A percentile compares a stretch with the other conserved stretches of the same genome.
phyloP scores from a whole-genome alignment of 2,329 filamentous ascomycete genomes.

The Gliomastix tumulicola region DNA sequence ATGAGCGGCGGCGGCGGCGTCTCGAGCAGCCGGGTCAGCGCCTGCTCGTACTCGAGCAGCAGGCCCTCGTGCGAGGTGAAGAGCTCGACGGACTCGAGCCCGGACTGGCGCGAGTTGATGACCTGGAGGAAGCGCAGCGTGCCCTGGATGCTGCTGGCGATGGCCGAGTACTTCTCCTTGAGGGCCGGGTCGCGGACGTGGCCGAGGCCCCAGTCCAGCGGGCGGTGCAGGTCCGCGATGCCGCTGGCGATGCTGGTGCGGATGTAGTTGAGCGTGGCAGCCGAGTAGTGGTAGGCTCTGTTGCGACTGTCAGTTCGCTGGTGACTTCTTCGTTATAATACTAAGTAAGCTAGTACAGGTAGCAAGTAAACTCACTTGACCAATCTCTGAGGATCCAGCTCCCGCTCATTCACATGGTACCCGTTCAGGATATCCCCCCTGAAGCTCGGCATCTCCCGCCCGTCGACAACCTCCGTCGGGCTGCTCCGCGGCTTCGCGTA shows the following conservation, averaged over 20 bases:
- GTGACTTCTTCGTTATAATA: no score
- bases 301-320: background rate
- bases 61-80: conserved; percentile 95
- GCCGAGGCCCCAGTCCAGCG: conserved; percentile 89
- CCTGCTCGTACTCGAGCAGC: conserved; percentile 89
- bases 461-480: conserved; percentile 75
- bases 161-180: conserved; percentile 78
- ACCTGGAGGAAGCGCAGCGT: conserved; percentile 92
- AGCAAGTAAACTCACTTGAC: conserved; percentile 62
- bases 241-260: conserved; percentile 77
- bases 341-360: no score
- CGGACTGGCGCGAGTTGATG: conserved; percentile 77
- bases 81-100: conserved; percentile 86
- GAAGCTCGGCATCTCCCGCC: conserved; percentile 80
- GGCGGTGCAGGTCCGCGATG: conserved; percentile 88
- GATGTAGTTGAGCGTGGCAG: conserved; percentile 90
- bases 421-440: conserved; percentile 94
- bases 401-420: conserved; percentile 66
- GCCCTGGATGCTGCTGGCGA: conserved; percentile 81
- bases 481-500: conserved; percentile 94
- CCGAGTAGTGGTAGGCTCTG: conserved; percentile 90
- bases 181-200: conserved; percentile 81
- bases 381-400: conserved; percentile 75
- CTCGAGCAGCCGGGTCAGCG: conserved; percentile 69
- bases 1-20: conserved; percentile 49